phyloP scores from a whole-genome alignment of 2,329 filamentous ascomycete genomes.

The Penicillium vulpinum region DNA sequence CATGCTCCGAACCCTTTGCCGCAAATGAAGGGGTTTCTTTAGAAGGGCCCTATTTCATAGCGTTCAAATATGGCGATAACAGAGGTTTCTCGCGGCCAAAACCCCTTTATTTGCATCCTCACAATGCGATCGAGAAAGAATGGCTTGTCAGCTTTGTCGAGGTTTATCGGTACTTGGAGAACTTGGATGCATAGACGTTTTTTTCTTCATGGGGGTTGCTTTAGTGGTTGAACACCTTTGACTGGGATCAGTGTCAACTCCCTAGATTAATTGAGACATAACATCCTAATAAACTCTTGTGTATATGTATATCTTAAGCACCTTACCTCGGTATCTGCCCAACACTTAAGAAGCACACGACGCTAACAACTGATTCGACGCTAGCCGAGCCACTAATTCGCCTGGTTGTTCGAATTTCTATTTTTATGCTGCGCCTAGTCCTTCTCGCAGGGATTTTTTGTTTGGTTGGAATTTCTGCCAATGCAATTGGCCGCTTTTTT shows the following conservation, averaged over 20 bases:
- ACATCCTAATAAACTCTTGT: too few species aligned
- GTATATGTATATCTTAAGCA: too few species aligned
- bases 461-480: not conserved
- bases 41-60: slow-evolving; percentile 1
- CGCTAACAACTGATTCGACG: not conserved
- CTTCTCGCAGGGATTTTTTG: not conserved
- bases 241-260: not conserved
- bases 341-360: too few species aligned
- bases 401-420: not conserved
- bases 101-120: slow-evolving; percentile 3
- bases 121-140: slow-evolving; percentile 17
- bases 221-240: not conserved
- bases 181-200: not conserved
- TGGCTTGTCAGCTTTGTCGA: slow-evolving; percentile 20
- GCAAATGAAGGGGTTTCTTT: not conserved
- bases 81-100: not conserved
- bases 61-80: not conserved
- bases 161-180: slow-evolving; percentile 11
- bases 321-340: too few species aligned
- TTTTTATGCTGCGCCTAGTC: not conserved
- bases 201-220: not conserved
- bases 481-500: not conserved
- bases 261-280: too few species aligned
- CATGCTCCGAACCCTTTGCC: slow-evolving; percentile 6
- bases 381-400: not conserved